These are phyloP conservation scores for Dendrobium catenatum DNA, from an alignment of 106 monocot genomes.

Conservation along the genomic window DNA sequence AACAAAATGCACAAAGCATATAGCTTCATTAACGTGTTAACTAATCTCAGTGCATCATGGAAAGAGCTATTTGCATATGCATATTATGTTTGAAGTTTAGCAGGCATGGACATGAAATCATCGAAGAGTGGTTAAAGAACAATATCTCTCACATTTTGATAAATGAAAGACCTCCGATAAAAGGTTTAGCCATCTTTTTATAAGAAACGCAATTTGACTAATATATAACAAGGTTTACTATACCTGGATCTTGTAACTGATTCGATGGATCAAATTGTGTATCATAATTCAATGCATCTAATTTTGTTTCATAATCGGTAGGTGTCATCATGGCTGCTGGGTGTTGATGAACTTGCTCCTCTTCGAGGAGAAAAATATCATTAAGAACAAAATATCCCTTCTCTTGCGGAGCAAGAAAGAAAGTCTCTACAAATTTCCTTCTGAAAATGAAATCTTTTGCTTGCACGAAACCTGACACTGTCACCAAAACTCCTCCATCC, in stretches of 20 bases:
- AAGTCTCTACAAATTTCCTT: constrained; percentile 61
- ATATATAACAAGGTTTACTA: neutral
- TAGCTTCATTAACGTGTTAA: neutral
- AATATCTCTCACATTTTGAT: neutral
- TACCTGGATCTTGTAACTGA: constrained; percentile 43
- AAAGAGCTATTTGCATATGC: neutral
- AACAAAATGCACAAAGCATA: neutral
- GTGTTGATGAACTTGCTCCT: constrained; percentile 27
- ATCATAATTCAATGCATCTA: constrained; percentile 14
- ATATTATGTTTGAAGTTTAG: neutral
- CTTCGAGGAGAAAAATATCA: constrained; percentile 64
- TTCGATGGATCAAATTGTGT: neutral
- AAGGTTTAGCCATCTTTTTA: neutral
- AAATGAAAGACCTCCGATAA: neutral
- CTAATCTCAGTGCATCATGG: neutral
- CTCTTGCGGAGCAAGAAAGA: constrained; percentile 76
- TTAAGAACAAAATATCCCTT: constrained; percentile 71
- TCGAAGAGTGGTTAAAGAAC: neutral
- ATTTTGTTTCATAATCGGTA: constrained; percentile 21
- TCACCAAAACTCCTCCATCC: constrained; percentile 59
- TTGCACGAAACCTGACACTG: constrained; percentile 51
- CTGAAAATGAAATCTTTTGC: constrained; percentile 28
- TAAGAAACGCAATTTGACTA: neutral
- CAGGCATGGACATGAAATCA: neutral
- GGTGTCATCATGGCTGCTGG: constrained; percentile 9